Conservation (phyloP, 768 basidiomycete genomes). For the Leccinum subtestaceum region DNA sequence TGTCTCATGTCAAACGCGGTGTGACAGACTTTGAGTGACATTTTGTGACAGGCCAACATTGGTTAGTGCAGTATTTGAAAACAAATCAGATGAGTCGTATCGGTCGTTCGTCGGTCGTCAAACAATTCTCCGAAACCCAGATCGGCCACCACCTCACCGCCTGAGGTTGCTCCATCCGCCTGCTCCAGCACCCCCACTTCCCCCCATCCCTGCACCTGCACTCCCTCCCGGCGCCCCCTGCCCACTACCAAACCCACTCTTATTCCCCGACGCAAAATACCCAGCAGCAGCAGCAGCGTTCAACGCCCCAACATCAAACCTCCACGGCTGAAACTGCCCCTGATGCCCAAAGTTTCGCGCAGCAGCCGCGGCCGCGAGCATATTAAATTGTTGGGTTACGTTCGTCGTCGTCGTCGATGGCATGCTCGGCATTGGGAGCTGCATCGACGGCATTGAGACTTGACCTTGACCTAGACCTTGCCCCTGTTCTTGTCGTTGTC, state of each 20-base stretch:
- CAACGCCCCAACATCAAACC: constrained; percentile 11
- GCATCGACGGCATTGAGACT: background rate
- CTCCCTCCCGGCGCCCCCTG: constrained; percentile 1
- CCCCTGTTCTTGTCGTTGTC: background rate
- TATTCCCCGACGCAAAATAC: constrained; percentile 22
- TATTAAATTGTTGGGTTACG: constrained; percentile 24
- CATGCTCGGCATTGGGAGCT: background rate
- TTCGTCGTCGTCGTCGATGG: constrained; percentile 7
- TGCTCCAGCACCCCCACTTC: constrained; percentile 3
- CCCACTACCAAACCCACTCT: constrained; percentile 11
- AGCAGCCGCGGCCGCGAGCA: constrained; percentile 25
- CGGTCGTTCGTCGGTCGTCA: background rate
- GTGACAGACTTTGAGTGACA: too few relatives aligned
- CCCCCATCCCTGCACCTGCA: background rate
- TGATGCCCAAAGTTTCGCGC: constrained; percentile 26
- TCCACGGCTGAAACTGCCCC: constrained; percentile 22
- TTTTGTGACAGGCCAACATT: too few relatives aligned
- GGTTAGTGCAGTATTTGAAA: too few relatives aligned
- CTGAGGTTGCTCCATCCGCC: background rate
- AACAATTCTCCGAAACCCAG: background rate
- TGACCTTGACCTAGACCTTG: background rate
- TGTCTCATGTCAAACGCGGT: too few relatives aligned
- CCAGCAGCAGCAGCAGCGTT: constrained; percentile 16
- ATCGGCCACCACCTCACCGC: background rate
- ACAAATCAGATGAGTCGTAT: background rate